phyloP scores from a whole-genome alignment of 768 basidiomycete species.

The Tricholoma terreum region DNA sequence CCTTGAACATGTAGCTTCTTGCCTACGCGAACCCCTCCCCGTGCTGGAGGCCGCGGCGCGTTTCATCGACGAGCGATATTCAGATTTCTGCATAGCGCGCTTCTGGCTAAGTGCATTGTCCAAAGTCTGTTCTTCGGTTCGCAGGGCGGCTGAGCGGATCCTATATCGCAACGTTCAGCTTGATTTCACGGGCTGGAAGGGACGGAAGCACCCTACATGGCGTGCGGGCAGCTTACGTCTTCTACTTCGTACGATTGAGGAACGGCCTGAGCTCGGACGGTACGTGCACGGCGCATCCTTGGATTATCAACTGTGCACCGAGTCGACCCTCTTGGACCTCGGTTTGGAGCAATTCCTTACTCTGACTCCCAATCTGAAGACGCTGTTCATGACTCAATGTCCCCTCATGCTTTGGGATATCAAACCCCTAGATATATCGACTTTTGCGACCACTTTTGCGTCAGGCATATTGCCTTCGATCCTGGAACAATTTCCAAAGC shows the following conservation, averaged over 20 bases:
- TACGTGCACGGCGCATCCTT: constrained; percentile 21
- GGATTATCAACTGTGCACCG: constrained; percentile 24
- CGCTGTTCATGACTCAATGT: constrained; percentile 25
- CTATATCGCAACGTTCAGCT: constrained; percentile 28
- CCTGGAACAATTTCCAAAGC: constrained; percentile 20
- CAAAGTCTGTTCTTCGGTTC: constrained; percentile 18
- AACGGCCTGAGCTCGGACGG: constrained; percentile 22
- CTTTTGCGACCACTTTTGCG: constrained; percentile 27
- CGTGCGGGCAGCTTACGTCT: constrained; percentile 25
- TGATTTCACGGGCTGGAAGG: constrained; percentile 30
- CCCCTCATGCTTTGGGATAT: constrained; percentile 27
- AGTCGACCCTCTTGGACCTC: constrained; percentile 18
- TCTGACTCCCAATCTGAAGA: constrained; percentile 21
- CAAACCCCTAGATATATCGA: constrained; percentile 14
- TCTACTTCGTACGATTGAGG: constrained; percentile 23
- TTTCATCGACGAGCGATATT: constrained; percentile 26
- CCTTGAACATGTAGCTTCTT: constrained; percentile 25
- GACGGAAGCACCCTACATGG: constrained; percentile 26
- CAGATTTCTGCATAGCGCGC: constrained; percentile 24
- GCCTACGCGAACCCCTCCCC: constrained; percentile 16
- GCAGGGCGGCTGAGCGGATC: constrained; percentile 21
- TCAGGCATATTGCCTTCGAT: constrained; percentile 25
- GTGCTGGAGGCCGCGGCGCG: constrained; percentile 21
- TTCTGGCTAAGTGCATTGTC: constrained; percentile 23
- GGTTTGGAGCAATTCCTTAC: constrained; percentile 22